A percentile compares a stretch with the other conserved stretches of the same genome.
Conservation (phyloP, 495 filamentous ascomycete species). For the Entonaema liquescens region DNA sequence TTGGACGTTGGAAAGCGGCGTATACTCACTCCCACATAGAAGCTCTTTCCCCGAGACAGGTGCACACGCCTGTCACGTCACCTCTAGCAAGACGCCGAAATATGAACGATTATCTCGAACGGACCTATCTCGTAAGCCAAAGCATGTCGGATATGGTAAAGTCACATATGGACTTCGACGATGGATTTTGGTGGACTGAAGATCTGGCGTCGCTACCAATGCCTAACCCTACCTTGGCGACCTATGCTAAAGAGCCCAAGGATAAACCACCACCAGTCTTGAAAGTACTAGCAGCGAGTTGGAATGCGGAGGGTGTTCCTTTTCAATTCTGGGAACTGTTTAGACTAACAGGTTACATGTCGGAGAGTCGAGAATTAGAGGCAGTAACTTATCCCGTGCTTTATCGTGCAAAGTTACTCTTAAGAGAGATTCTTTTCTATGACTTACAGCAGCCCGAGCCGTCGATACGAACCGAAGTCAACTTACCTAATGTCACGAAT, state of each 20-base stretch:
- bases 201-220: slow-evolving; percentile 56
- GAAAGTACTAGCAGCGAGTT: slow-evolving; percentile 56
- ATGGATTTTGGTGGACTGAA: slow-evolving; percentile 63
- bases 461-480: slow-evolving; percentile 54
- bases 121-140: slow-evolving; percentile 51
- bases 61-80: slow-evolving; percentile 59
- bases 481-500: slow-evolving; percentile 47
- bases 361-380: slow-evolving; percentile 52
- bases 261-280: slow-evolving; percentile 55
- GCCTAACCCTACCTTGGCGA: slow-evolving; percentile 52
- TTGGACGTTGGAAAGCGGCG: background rate
- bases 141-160: slow-evolving; percentile 53
- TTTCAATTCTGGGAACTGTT: slow-evolving; percentile 59
- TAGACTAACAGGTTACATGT: slow-evolving; percentile 53
- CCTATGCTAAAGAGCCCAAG: slow-evolving; percentile 51
- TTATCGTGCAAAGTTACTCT: slow-evolving; percentile 58
- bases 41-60: slow-evolving; percentile 54
- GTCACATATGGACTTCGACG: slow-evolving; percentile 55
- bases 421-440: slow-evolving; percentile 60
- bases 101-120: slow-evolving; percentile 60
- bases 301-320: slow-evolving; percentile 54
- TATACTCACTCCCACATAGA: slow-evolving; percentile 41
- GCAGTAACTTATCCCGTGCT: slow-evolving; percentile 53
- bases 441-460: slow-evolving; percentile 59
- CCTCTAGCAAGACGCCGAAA: slow-evolving; percentile 58